Evolutionary conservation across 805 yeast species (phyloP).

Genomic region (Saturnispora halmiae): DNA sequence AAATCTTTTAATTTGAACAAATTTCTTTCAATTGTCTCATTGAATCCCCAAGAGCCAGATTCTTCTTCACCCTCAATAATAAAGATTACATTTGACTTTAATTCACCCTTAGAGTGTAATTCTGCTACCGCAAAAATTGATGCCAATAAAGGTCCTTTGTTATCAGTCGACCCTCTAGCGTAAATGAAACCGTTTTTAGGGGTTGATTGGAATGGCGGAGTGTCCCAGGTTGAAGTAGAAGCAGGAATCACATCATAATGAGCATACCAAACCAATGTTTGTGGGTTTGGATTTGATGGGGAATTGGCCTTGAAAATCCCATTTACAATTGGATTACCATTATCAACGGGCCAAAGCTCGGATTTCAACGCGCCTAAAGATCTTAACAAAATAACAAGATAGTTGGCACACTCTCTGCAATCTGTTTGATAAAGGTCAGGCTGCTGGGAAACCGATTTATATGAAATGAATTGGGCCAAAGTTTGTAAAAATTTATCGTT

Average conservation of each 20-base stretch:
- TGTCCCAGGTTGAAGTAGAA: conserved; percentile 52
- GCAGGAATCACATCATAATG: conserved; percentile 94
- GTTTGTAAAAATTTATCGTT: conserved; percentile 53
- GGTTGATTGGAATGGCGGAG: conserved; percentile 69
- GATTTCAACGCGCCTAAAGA: conserved; percentile 63
- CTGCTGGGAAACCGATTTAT: conserved; percentile 66
- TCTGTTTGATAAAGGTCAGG: conserved; percentile 66
- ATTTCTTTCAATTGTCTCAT: conserved; percentile 48
- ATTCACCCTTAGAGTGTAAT: conserved; percentile 38
- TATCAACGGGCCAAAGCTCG: conserved; percentile 57
- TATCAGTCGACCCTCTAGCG: conserved; percentile 91
- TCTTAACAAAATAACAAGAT: conserved; percentile 50
- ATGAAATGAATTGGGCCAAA: conserved; percentile 54
- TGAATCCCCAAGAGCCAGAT: conserved; percentile 82
- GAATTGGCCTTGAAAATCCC: conserved; percentile 54
- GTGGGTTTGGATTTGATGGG: conserved; percentile 2
- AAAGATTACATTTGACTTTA: conserved; percentile 69
- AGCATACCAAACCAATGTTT: conserved; percentile 78
- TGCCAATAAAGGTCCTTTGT: conserved; percentile 88
- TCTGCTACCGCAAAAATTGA: conserved; percentile 83
- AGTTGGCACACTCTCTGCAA: conserved; percentile 79
- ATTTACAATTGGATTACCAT: conserved; percentile 80
- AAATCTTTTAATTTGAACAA: conserved; percentile 23
- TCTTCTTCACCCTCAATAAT: conserved; percentile 95
- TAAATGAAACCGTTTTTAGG: conserved; percentile 78